Base-by-base conservation (phyloP, 306 rosid species). In the Malus fusca region DNA sequence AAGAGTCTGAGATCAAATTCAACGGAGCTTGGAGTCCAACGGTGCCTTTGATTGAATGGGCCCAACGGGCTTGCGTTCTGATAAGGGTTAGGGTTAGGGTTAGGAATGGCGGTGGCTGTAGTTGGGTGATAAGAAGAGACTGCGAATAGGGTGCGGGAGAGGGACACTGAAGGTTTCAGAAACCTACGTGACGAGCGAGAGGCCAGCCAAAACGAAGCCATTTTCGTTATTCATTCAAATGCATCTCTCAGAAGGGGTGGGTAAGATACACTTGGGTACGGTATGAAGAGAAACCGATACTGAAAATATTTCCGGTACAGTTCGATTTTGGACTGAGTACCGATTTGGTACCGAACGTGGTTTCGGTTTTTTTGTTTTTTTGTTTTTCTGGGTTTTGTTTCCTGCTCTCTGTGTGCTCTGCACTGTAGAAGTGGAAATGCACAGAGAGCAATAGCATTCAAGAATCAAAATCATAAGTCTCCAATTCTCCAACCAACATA, bases 161-260 rank as follows among this genome's bases (percentile, higher is more conserved):
- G 48, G 68, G 80, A 44, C 31, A 77, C 52, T 8, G 80, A 78
- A 55, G 84, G 72, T 69, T 72, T 88, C 59, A 58, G 78, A 81
- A 78, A 67, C 72, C 88, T 75, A 64, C 84, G 85, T 5, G 84
- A 84, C 59, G 75, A 26, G 11, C 90, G 78, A 76, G 72, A 74
- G 52, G 59, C 12, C 23, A 84, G 43, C 74, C 74, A 74, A 75
- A 79, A 30, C 26, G 84, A 77, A 26, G 74, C 77, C 91, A 90
- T 89, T 43, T 68, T 12, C 12, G 25, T 22, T 8, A 31, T 64
- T 64, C 44, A 13, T 18, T 64, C 68, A 18, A 64, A 31, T 17
- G 44, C 43, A 64, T 64, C 12, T 31, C 43, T 28, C 44, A 8
- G 22, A 37, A 7, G 9, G 42, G 42, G 10, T 6, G 2, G 42